These are phyloP conservation scores for Raffaelea arxii DNA, from an alignment of 2,329 filamentous ascomycete species.

Conservation along the genomic window DNA sequence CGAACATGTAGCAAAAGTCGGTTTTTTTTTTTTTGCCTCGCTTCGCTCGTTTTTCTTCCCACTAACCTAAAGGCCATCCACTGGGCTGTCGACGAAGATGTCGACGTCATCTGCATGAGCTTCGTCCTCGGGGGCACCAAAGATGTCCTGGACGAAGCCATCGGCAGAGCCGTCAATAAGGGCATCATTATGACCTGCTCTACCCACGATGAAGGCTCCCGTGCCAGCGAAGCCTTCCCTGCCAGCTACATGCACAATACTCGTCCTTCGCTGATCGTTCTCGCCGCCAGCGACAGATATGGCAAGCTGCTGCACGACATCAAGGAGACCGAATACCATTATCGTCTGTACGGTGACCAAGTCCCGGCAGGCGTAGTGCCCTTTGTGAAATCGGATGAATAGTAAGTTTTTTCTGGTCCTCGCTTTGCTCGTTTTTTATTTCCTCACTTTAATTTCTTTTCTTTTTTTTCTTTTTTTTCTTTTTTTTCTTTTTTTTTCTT, in stretches of 20 bases:
- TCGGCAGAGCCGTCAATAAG: background rate
- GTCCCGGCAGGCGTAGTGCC: conserved; percentile 8
- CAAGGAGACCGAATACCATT: conserved; percentile 5
- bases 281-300: conserved; percentile 7
- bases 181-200: conserved; percentile 7
- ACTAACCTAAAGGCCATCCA: conserved; percentile 3
- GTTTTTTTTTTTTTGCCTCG: no score
- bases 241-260: background rate
- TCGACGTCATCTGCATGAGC: conserved; percentile 12
- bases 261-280: conserved; percentile 1
- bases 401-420: no score
- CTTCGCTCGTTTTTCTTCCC: no score
- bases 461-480: no score
- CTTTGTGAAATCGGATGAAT: conserved; percentile 6
- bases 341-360: conserved; percentile 4
- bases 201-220: conserved; percentile 7
- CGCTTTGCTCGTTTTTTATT: no score
- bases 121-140: conserved; percentile 5
- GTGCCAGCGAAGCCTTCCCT: background rate
- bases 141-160: background rate
- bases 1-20: conserved; percentile 1
- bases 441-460: no score
- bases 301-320: conserved; percentile 5
- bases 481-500: no score
- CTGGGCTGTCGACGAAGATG: conserved; percentile 5